Conservation (phyloP, 768 basidiomycete genomes). For the Xerocomus brunneocitrinus region DNA sequence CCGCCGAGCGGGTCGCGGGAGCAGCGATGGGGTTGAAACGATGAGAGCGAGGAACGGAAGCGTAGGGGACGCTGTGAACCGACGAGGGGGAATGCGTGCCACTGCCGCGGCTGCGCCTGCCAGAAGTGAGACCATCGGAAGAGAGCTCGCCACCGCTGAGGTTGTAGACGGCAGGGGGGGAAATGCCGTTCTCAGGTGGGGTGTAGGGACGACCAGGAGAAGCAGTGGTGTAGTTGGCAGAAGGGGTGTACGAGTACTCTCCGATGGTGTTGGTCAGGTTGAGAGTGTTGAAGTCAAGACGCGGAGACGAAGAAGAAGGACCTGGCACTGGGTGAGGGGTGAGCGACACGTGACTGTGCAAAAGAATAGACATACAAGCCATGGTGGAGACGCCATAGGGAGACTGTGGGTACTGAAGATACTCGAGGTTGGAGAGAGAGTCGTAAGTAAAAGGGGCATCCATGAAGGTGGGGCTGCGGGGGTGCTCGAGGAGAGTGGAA, state of each 20-base stretch:
- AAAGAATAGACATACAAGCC: slow-evolving; percentile 46
- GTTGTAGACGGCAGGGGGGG: slow-evolving; percentile 68
- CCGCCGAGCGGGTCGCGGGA: slow-evolving; percentile 48
- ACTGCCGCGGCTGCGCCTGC: slow-evolving; percentile 66
- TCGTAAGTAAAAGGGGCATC: slow-evolving; percentile 46
- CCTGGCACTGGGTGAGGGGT: slow-evolving; percentile 42
- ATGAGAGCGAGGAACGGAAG: slow-evolving; percentile 68
- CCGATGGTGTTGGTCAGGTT: slow-evolving; percentile 52
- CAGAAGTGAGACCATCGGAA: slow-evolving; percentile 65
- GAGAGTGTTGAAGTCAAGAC: slow-evolving; percentile 59
- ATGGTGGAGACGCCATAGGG: slow-evolving; percentile 58
- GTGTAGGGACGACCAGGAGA: slow-evolving; percentile 61
- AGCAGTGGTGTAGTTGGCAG: slow-evolving; percentile 48
- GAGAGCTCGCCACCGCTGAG: slow-evolving; percentile 67
- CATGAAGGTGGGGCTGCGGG: slow-evolving; percentile 48
- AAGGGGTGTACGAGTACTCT: slow-evolving; percentile 57
- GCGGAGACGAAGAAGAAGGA: slow-evolving; percentile 49
- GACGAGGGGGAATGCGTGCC: slow-evolving; percentile 51
- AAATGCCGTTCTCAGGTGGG: slow-evolving; percentile 63
- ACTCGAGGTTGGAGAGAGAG: slow-evolving; percentile 44
- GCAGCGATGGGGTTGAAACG: slow-evolving; percentile 72
- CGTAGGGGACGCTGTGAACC: slow-evolving; percentile 46
- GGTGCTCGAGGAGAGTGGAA: slow-evolving; percentile 47
- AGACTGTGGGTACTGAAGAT: slow-evolving; percentile 68
- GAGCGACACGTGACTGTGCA: slow-evolving; percentile 1